phyloP scores from a whole-genome alignment of 345 rosid genomes.

The Luvunga scandens region DNA sequence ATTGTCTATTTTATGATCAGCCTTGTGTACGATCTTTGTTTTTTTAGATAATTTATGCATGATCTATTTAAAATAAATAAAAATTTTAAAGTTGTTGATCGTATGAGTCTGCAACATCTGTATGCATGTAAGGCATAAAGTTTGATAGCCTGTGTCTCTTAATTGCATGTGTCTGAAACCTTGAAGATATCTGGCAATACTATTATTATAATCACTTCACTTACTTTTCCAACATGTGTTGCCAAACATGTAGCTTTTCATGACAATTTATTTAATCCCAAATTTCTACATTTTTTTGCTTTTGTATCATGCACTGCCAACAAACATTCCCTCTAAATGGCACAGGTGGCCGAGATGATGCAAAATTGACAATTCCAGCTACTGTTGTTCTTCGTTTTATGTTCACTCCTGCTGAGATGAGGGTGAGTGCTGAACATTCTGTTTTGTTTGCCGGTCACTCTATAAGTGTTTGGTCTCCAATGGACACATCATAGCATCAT shows the following conservation, averaged over 20 bases:
- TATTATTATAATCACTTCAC: neutral
- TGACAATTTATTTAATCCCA: neutral
- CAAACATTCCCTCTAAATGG: conserved; percentile 16
- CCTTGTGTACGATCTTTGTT: neutral
- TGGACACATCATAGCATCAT: neutral
- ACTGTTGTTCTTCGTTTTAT: conserved; percentile 76
- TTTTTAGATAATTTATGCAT: neutral
- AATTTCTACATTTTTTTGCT: neutral
- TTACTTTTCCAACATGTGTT: neutral
- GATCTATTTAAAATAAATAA: neutral
- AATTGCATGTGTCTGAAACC: neutral
- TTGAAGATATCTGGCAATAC: neutral
- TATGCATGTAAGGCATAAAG: neutral
- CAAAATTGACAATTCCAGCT: conserved; percentile 71
- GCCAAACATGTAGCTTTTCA: neutral
- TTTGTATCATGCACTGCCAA: neutral
- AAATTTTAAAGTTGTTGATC: neutral
- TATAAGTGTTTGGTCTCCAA: neutral
- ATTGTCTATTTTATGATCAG: neutral
- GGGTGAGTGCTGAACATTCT: conserved; percentile 40
- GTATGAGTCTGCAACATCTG: neutral
- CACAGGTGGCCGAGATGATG: conserved; percentile 93
- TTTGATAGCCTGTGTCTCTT: neutral
- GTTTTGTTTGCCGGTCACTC: neutral
- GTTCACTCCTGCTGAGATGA: conserved; percentile 86